Conservation (phyloP, 805 yeast species). For the Henningerozyma blattae region DNA sequence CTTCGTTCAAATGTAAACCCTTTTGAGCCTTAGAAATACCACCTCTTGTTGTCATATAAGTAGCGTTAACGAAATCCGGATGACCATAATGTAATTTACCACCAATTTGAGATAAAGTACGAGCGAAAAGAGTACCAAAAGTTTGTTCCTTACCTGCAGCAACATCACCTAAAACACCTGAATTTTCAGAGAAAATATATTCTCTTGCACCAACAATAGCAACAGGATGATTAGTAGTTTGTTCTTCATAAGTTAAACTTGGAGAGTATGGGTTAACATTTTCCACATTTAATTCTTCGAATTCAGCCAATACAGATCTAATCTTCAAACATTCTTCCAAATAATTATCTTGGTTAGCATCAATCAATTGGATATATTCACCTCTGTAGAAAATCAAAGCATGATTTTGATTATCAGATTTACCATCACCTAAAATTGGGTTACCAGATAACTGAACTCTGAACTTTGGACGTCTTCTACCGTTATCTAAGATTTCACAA, state of each 20-base stretch:
- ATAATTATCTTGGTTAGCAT: constrained; percentile 93
- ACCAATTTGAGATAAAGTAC: constrained; percentile 87
- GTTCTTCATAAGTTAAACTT: constrained; percentile 33
- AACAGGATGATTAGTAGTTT: constrained; percentile 66
- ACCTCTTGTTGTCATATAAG: constrained; percentile 89
- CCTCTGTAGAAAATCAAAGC: constrained; percentile 82
- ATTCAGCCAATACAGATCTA: constrained; percentile 77
- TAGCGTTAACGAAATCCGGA: constrained; percentile 86
- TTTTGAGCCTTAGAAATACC: constrained; percentile 93
- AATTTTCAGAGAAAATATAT: constrained; percentile 83
- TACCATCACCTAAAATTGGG: constrained; percentile 87
- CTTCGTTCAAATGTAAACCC: constrained; percentile 88
- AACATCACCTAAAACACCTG: constrained; percentile 88
- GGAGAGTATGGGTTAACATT: constrained; percentile 46
- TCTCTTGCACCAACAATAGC: constrained; percentile 95
- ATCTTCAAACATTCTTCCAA: constrained; percentile 88
- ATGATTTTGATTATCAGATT: constrained; percentile 88
- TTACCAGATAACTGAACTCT: constrained; percentile 71
- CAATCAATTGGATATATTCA: constrained; percentile 87
- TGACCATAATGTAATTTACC: constrained; percentile 94
- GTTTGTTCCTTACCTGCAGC: constrained; percentile 98
- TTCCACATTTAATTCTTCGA: constrained; percentile 61
- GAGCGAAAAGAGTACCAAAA: constrained; percentile 88
- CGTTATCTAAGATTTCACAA: constrained; percentile 57
- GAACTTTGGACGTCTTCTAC: constrained; percentile 64